Evolutionary conservation across 257 asterid genomes (phyloP), one percentile per base, ranked within the genome.

Genomic region (Solanum habrochaites): DNA sequence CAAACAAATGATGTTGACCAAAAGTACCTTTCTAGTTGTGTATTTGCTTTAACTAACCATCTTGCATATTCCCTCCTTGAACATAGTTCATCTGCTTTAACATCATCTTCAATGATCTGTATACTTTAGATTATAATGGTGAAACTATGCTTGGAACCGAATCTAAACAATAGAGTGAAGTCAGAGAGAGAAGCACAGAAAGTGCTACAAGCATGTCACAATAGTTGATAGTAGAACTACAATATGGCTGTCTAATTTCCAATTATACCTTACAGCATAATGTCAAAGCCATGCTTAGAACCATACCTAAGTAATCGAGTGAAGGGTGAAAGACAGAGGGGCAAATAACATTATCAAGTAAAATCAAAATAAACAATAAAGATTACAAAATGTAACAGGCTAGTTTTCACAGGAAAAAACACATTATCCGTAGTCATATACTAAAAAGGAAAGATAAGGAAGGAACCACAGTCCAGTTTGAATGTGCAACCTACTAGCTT

Each of bases 61-160:
- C 98, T 92, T 74, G 99, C 98, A 82, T 93, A 95, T 89, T 95
- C 98, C 90, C 99, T 93, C 89, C 98, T 93, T 32, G 98, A 94
- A 88, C 99, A 97, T 37, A 97, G 90, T 89, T 95, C 96, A 82
- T 93, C 95, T 86, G 95, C 96, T 89, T 89, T 92, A 35, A 90
- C 93, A 90, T 90, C 94, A 84, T 93, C 97, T 90, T 94, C 98
- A 89, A 94, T 91, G 66, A 97, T 94, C 99, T 97, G 97, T 86
- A 92, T 60, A 86, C 88, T 91, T 90, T 49, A 81, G 18, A 49
- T 81, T 49, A 81, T 29, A 81, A 81, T 81, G 85, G 85, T 81
- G 85, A 81, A 81, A 80, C 85, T 80, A 80, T 81, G 85, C 67
- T 81, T 31, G 85, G 84, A 92, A 88, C 88, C 67, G 72, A 88